A percentile compares a stretch with the other conserved stretches of the same genome.
Evolutionary conservation across 2,329 filamentous ascomycete species (phyloP).

Genomic region (Penicillium sp.): DNA sequence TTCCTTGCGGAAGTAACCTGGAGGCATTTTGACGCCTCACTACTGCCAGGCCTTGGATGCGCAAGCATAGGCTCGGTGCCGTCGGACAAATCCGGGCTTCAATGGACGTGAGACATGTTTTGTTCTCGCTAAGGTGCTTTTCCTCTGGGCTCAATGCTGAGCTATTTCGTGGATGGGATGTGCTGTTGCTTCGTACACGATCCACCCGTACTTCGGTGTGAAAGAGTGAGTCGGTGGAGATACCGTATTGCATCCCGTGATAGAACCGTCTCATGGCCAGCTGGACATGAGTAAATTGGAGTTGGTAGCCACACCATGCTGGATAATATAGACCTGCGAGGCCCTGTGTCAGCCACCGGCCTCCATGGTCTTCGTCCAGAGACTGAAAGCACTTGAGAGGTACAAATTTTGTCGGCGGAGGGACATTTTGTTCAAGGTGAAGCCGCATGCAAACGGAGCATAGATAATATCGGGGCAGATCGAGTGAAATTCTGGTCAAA

Average conservation of each 20-base stretch:
- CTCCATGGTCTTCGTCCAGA: not conserved
- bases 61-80: constrained; percentile 6
- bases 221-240: constrained; percentile 2
- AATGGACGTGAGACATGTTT: constrained; percentile 1
- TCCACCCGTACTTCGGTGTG: constrained; percentile 2
- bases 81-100: constrained; percentile 7
- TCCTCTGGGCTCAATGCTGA: not conserved
- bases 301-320: not conserved
- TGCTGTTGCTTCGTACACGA: not conserved
- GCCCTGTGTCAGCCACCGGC: not conserved
- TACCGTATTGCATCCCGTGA: constrained; percentile 4
- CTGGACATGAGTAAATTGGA: constrained; percentile 9
- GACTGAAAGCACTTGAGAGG: not conserved
- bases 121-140: not conserved
- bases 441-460: constrained; percentile 9
- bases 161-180: too few relatives aligned
- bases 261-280: constrained; percentile 10
- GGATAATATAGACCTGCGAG: not conserved
- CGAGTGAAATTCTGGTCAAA: constrained; percentile 1
- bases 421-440: constrained; percentile 3
- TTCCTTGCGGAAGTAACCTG: not conserved
- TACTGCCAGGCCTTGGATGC: constrained; percentile 2
- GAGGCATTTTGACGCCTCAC: constrained; percentile 2
- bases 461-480: constrained; percentile 9
- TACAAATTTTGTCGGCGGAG: not conserved